Evolutionary conservation across 805 yeast species (phyloP).

Genomic region (Saccharomyces kudriavzevii): DNA sequence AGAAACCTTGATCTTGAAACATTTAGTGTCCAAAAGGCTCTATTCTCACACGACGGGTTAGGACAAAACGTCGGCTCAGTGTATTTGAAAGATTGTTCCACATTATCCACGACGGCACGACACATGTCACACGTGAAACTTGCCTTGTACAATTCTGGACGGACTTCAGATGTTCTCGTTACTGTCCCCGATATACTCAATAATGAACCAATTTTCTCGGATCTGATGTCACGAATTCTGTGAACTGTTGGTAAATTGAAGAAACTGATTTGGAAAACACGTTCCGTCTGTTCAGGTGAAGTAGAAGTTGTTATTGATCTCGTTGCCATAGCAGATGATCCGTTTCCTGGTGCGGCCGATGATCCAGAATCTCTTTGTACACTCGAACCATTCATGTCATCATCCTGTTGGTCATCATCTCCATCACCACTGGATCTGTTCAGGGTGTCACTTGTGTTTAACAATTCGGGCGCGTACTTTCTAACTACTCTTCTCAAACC

Average conservation of each 20-base stretch:
- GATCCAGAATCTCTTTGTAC: slow-evolving; percentile 5
- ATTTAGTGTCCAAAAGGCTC: slow-evolving; percentile 75
- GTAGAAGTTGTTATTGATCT: slow-evolving; percentile 37
- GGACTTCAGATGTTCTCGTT: slow-evolving; percentile 89
- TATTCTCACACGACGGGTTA: slow-evolving; percentile 79
- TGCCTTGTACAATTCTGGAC: slow-evolving; percentile 86
- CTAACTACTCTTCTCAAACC: slow-evolving; percentile 70
- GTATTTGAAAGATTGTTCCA: slow-evolving; percentile 86
- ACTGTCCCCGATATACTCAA: slow-evolving; percentile 89
- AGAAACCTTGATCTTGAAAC: slow-evolving; percentile 77
- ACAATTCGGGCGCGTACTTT: slow-evolving; percentile 63
- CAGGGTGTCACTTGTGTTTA: slow-evolving; percentile 38
- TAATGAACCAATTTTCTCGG: slow-evolving; percentile 80
- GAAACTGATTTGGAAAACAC: slow-evolving; percentile 83
- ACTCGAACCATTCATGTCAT: slow-evolving; percentile 1
- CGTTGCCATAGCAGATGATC: slow-evolving; percentile 22
- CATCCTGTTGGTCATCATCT: slow-evolving; percentile 11
- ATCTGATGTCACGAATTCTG: slow-evolving; percentile 81
- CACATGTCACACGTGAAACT: slow-evolving; percentile 86
- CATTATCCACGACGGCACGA: slow-evolving; percentile 73
- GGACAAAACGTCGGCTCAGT: slow-evolving; percentile 94
- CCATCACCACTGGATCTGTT: slow-evolving; percentile 16
- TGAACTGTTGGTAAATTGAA: slow-evolving; percentile 75
- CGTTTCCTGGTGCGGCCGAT: slow-evolving; percentile 12
- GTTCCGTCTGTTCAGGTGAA: slow-evolving; percentile 47